Base-by-base conservation (phyloP, 2,329 filamentous ascomycete genomes). In the Keithomyces neogunnii region DNA sequence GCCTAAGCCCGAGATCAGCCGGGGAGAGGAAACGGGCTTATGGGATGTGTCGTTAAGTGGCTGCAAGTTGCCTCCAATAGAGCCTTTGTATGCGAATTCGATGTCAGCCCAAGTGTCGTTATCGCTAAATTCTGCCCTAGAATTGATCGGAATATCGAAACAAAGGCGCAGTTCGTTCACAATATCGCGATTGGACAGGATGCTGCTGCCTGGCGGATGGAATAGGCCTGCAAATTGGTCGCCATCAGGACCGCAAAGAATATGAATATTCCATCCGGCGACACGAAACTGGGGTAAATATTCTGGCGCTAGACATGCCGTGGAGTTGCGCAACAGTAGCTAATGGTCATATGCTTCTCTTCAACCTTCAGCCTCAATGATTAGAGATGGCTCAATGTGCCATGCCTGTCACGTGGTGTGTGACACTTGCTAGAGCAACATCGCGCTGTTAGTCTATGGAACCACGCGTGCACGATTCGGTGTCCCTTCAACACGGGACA, bases 161-260 rank as follows among this genome's bases (percentile, higher is more conserved):
- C 51, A 55, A 5, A 56, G 54, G 26, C 54, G 48, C 26, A 59
- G 44, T 48, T 59, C 54, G n/a, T 56, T 32, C 11, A 55, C 30
- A 31, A 56, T 36, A n/a, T 57, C 40, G 36, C 48, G 50, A 49
- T 56, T 57, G 3, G 54, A 53, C 32, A 58, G 11, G 3, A 53
- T 47, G 6, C n/a, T 26, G 42, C 45, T 52, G 1, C 43, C 49
- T 1, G 32, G 45, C 26, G 29, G 32, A 29, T 48, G 46, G 46
- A 39, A 48, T 29, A 48, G 5, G 31, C 46, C 46, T 9, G 46
- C 46, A 35, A 48, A 48, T 39, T 26, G 46, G 26, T 48, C 46
- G 46, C 46, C 26, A 39, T 40, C 46, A 40, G 46, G 35, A 26
- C 46, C 36, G 19, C 46, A 39, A 26, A 48, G 46, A 3, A 39